Evolutionary conservation across 2,329 filamentous ascomycete species (phyloP), one percentile per base, ranked within the genome.

Genomic region (Gliomastix tumulicola): DNA sequence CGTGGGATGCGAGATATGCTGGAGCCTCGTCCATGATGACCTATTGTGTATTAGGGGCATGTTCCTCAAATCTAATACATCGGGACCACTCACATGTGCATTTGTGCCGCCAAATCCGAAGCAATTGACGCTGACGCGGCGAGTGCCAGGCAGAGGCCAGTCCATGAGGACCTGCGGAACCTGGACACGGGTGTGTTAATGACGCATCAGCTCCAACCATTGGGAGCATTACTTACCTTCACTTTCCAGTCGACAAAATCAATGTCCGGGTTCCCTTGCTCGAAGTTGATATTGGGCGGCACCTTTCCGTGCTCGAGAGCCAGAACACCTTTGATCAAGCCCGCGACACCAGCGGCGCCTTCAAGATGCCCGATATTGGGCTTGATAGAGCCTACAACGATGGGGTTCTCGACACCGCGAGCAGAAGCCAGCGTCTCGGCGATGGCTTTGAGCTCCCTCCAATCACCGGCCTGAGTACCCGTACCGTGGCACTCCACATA

Each of bases 401-500:
- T 48, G 0, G 69, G 69, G 1, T 57, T 54, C 2, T 59, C 50
- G 0, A 42, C 30, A 1, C 40, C 19, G 6, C 67, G 62, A 9
- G 41, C 41, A 0, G 46, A 44, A 4, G 57, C 63, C 11, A 75
- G 56, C 0, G 66, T 61, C 36, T 65, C 56, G 0, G 66, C 64
- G 16, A 74, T 58, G 6, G 71, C 71, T 27, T 63, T 61, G 2
- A 69, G 54, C 42, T 75, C 71, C 40, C 65, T 59, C 45, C 60
- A 60, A 42, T 76, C 72, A 7, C 76, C 74, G 3, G 69, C 72
- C 22, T 68, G 65, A 0, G 76, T 81, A 5, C 76, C 76, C 0
- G 76, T 81, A 6, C 76, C 76, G 44, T 74, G 74, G 22, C 71
- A 75, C 46, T 78, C 74, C 32, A 76, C 66, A 37, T 69, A 78